Evolutionary conservation across 192 early-diverging fungal genomes (phyloP).

Genomic region (Podila minutissima): DNA sequence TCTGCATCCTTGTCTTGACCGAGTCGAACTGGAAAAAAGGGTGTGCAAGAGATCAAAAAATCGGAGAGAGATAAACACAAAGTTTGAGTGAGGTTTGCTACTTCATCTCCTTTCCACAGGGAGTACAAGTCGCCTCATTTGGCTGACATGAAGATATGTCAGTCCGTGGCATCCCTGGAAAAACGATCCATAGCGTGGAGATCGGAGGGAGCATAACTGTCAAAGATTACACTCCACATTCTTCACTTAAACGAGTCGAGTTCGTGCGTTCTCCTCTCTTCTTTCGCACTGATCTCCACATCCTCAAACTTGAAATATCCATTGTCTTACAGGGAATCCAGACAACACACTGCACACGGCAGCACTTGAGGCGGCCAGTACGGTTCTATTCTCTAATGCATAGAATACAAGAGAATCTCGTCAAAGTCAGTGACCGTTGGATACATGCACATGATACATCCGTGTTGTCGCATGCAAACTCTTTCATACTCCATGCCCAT

Average conservation of each 20-base stretch:
- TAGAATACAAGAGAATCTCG: background rate
- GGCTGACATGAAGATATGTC: too few relatives aligned
- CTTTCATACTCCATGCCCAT: constrained; percentile 48
- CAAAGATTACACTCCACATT: too few relatives aligned
- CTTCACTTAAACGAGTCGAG: too few relatives aligned
- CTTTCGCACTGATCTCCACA: too few relatives aligned
- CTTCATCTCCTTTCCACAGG: too few relatives aligned
- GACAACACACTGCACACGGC: constrained; percentile 74
- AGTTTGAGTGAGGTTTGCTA: background rate
- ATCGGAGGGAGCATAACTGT: too few relatives aligned
- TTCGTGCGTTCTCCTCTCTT: too few relatives aligned
- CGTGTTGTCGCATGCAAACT: background rate
- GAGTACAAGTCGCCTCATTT: too few relatives aligned
- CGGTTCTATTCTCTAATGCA: constrained; percentile 65
- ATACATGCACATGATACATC: background rate
- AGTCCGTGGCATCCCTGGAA: too few relatives aligned
- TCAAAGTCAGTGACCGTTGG: background rate
- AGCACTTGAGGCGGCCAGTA: constrained; percentile 75
- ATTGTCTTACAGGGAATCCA: constrained; percentile 67
- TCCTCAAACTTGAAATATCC: too few relatives aligned
- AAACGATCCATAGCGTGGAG: too few relatives aligned
- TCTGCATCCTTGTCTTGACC: constrained; percentile 97
- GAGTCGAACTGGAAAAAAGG: constrained; percentile 79
- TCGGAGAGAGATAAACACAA: background rate
- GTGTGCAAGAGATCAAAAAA: background rate